Base-by-base conservation (phyloP, 2,329 filamentous ascomycete species). In the Diaporthe helianthi region DNA sequence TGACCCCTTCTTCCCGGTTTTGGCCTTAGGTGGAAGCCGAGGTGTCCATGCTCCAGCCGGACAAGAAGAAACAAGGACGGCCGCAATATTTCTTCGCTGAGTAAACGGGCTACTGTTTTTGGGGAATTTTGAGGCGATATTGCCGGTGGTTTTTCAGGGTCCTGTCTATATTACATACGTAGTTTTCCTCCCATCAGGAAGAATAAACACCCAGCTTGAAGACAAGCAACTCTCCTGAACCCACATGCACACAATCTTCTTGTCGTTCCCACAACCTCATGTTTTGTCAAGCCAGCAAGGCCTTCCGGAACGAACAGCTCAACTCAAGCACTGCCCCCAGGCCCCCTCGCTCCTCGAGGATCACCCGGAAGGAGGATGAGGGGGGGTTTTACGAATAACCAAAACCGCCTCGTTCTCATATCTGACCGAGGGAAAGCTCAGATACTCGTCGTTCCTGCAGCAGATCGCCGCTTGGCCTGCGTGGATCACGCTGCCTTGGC, bases 401-500 rank as follows among this genome's bases (percentile, higher is more conserved):
- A n/a, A n/a, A n/a, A n/a, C n/a, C n/a, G n/a, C n/a, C n/a, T n/a
- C n/a, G n/a, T n/a, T n/a, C n/a, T n/a, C n/a, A n/a, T n/a, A n/a
- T 22, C 4, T 33, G 29, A n/a, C n/a, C 29, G 44, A 63, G 44
- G 44, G 29, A 41, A 49, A 17, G 7, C 19, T 36, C 58, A 63
- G n/a, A 63, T 63, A 44, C 58, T 63, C 44, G 41, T 36, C 41
- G 44, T 44, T 49, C 29, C 13, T 63, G 58, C 58, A 63, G 58
- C 58, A 63, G 58, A 63, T 63, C 58, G 44, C n/a, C 41, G 44
- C 58, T 63, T 61, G 55, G 55, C 55, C 55, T 26, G 38, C 29
- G 58, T 8, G 22, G 41, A 61, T 47, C 58, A 61, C 41, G 58
- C 58, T 44, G 58, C 9, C 58, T 61, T 47, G 58, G 58, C 58